Base-by-base conservation (phyloP, 1,284 basidiomycete genomes). In the Rhodotorula glutinis region DNA sequence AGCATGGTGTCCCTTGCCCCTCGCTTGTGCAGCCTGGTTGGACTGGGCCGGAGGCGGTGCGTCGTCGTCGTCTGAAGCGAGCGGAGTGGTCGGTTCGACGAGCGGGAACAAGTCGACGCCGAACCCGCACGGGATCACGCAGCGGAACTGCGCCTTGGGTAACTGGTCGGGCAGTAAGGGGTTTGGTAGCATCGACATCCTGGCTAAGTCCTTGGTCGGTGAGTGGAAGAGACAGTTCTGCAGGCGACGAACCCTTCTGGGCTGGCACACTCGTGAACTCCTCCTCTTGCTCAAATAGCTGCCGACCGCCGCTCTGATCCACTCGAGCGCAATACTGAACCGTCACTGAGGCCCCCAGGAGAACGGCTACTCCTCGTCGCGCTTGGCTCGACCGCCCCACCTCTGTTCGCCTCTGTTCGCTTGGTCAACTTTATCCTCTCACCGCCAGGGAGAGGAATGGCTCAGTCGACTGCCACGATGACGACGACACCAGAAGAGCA, bases 51-150 rank as follows among this genome's bases (percentile, higher is more conserved):
- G 13, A 23, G 46, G 23, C 17, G 44, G 23, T 16, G 44, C 33
- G 14, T 61, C 66, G 29, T 67, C 68, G 5, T 64, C 63, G 58
- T 63, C 55, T 19, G 57, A 40, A 1, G 71, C 52, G 40, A 61
- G 47, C 30, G 53, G 38, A 14, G 53, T 30, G 2, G 55, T 29
- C 19, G 65, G 63, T 40, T 73, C 70, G 53, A 73, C 63, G 47
- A 73, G 67, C 21, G 72, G 72, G 53, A 67, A 73, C 44, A 73
- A 62, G 46, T 73, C 67, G 41, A 63, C 51, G 41, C 72, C 72
- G 58, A 56, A 67, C 4, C 72, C 72, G 54, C 53, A 57, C 8
- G 57, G 25, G 53, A 73, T 30, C 33, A 73, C 59, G 25, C 66
- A 70, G 47, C 63, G 57, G 61, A 67, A 72, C 38, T 69, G 70